Evolutionary conservation across 2,329 filamentous ascomycete species (phyloP).

Genomic region (Trichoderma sp.): DNA sequence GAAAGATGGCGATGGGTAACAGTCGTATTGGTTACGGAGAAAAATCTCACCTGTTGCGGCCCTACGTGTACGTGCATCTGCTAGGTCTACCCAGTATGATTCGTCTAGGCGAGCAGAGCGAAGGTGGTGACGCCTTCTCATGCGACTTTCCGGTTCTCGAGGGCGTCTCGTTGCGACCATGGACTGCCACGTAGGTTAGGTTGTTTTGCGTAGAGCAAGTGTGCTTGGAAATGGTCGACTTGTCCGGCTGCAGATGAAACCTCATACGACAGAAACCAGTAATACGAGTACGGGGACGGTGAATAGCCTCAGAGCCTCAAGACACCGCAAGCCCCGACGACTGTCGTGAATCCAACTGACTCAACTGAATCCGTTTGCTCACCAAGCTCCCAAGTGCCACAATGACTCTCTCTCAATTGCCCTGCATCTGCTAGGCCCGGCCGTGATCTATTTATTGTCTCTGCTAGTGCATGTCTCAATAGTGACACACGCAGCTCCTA

Average conservation of each 20-base stretch:
- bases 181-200: background rate
- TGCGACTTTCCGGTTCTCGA: background rate
- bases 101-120: background rate
- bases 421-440: constrained; percentile 4
- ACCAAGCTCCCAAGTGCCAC: background rate
- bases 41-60: constrained; percentile 6
- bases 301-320: background rate
- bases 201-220: background rate
- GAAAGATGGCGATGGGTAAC: constrained; percentile 1
- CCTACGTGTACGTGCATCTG: constrained; percentile 3
- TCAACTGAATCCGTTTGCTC: background rate
- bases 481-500: constrained; percentile 10
- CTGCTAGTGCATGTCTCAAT: constrained; percentile 4
- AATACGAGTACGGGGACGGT: background rate
- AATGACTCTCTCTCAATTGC: background rate
- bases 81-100: background rate
- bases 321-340: background rate
- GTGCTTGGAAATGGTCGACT: background rate
- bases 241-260: background rate
- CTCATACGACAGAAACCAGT: background rate
- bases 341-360: background rate
- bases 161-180: background rate
- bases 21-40: constrained; percentile 11
- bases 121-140: background rate
- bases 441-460: constrained; percentile 9